Evolutionary conservation across 257 asterid species (phyloP), one percentile per base, ranked within the genome.

Genomic region (Mentha longifolia): DNA sequence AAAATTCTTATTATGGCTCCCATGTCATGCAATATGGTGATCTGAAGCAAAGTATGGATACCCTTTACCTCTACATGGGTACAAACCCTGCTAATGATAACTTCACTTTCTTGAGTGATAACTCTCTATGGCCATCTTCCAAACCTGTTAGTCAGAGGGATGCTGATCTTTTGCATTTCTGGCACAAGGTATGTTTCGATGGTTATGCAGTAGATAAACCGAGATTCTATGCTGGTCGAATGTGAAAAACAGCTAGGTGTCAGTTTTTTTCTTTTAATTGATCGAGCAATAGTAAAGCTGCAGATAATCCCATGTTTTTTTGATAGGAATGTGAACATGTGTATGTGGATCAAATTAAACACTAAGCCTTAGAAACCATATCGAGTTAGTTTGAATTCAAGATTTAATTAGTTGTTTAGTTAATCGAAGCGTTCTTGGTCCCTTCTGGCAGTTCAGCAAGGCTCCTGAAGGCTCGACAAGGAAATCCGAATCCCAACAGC

Each of bases 1-100:
- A 67, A 35, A 89, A 91, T 79, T 74, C 87, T 67, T 65, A 65
- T 57, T 78, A 84, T 73, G 98, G 99, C 31, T 95, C 99, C 60
- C 99, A 95, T 74, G 99, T 92, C 78, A 89, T 91, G 99, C 98
- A 95, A 84, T 92, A 79, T 70, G 99, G 99, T 58, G 95, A 89
- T 81, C 69, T 89, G 67, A 61, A 84, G 77, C 84, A 79, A 64
- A 91, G 86, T 62, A 28, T 54, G 68, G 93, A 88, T 37, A 67
- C 75, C 58, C 87, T 95, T 63, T 84, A 81, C 79, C 37, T 79
- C 65, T 95, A 95, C 61, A 78, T 95, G 85, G 99, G 99, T 69
- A 82, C 98, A 46, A 82, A 95, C 77, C 99, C 99, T 71, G 92
- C 97, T 66, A 92, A 95, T 59, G 95, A 86, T 58, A 89, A 95